Evolutionary conservation across 306 rosid species (phyloP).

Genomic region (Prunus padus): DNA sequence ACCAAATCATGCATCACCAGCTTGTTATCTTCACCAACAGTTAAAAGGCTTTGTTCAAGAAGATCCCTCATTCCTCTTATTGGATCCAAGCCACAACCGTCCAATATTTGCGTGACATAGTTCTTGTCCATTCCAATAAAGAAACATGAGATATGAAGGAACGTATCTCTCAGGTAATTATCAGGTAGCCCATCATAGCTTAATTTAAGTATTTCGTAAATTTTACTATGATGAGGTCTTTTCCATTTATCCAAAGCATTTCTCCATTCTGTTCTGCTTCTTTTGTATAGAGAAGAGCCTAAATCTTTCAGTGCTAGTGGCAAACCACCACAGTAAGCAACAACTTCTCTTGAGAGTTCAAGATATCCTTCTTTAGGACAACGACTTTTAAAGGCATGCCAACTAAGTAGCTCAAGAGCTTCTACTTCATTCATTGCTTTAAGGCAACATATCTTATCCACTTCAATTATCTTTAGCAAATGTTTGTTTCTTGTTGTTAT

Average conservation of each 20-base stretch:
- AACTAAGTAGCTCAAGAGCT: slow-evolving; percentile 23
- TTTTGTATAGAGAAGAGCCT: slow-evolving; percentile 28
- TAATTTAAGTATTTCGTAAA: slow-evolving; percentile 23
- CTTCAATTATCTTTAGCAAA: background rate
- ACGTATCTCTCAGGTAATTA: slow-evolving; percentile 19
- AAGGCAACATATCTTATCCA: background rate
- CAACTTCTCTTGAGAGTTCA: slow-evolving; percentile 8
- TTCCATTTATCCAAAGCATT: slow-evolving; percentile 22
- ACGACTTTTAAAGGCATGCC: slow-evolving; percentile 27
- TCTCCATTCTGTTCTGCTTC: slow-evolving; percentile 22
- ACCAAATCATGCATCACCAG: slow-evolving; percentile 9
- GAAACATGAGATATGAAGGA: slow-evolving; percentile 44
- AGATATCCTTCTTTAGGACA: background rate
- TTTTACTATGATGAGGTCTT: background rate
- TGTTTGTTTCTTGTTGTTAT: slow-evolving; percentile 23
- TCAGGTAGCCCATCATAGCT: slow-evolving; percentile 19
- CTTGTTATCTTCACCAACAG: slow-evolving; percentile 1
- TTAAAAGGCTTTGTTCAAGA: slow-evolving; percentile 26
- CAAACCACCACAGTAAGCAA: slow-evolving; percentile 30
- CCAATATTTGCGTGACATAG: slow-evolving; percentile 23
- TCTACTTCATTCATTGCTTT: slow-evolving; percentile 18
- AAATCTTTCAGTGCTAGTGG: slow-evolving; percentile 41
- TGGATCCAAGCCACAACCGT: slow-evolving; percentile 28
- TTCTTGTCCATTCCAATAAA: slow-evolving; percentile 30
- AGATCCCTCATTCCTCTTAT: slow-evolving; percentile 27